Evolutionary conservation across 257 asterid genomes (phyloP).

Genomic region (Hygrophila difformis): DNA sequence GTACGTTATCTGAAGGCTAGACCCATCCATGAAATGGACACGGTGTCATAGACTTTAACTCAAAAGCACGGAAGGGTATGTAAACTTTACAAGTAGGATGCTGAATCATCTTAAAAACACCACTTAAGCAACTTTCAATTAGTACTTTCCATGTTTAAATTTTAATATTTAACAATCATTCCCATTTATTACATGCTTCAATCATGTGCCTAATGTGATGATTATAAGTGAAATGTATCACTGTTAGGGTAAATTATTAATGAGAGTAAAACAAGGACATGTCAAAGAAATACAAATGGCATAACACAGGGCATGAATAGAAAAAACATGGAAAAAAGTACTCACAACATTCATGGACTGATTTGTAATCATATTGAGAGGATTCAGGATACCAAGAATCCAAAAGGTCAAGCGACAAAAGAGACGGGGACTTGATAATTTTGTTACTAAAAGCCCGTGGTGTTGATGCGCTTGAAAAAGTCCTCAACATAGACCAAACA

Average conservation of each 20-base stretch:
- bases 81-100: background rate
- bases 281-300: too few species aligned
- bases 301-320: too few species aligned
- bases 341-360: constrained; percentile 24
- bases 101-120: constrained; percentile 8
- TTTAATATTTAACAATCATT: background rate
- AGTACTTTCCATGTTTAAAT: background rate
- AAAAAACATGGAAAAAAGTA: background rate
- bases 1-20: background rate
- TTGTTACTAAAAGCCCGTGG: constrained; percentile 30
- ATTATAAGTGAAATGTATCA: background rate
- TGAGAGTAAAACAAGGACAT: constrained; percentile 2
- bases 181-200: background rate
- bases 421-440: constrained; percentile 48
- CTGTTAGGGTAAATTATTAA: constrained; percentile 4
- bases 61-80: background rate
- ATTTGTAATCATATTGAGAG: constrained; percentile 14
- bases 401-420: constrained; percentile 48
- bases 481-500: constrained; percentile 15
- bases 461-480: constrained; percentile 4
- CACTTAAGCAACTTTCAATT: constrained; percentile 1
- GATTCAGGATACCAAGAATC: constrained; percentile 44
- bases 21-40: background rate
- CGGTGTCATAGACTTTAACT: constrained; percentile 2
- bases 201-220: background rate